A percentile compares a stretch with the other conserved stretches of the same genome.
Conservation (phyloP, 352 stramenopile species). For the Chloridella minuta region DNA sequence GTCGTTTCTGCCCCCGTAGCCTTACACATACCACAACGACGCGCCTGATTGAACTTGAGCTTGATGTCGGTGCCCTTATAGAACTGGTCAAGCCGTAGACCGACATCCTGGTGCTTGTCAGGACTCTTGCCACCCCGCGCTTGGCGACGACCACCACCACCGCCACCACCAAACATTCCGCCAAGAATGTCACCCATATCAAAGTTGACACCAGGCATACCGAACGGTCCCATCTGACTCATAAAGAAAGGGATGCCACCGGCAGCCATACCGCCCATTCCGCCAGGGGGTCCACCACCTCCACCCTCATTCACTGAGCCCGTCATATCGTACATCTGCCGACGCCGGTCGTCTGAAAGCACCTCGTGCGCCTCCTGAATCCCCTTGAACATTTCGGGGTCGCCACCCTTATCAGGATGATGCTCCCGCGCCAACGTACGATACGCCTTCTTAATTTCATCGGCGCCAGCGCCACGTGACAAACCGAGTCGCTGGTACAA, state of each 20-base stretch:
- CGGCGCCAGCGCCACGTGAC: no score
- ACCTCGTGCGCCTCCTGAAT: slow-evolving; percentile 19
- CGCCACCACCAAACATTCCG: no score
- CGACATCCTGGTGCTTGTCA: no score
- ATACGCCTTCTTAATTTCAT: slow-evolving; percentile 27
- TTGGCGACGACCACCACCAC: no score
- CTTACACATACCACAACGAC: slow-evolving; percentile 19
- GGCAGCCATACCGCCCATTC: no score
- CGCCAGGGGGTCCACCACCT: slow-evolving; percentile 64
- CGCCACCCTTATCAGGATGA: slow-evolving; percentile 21
- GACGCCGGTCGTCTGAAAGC: no score
- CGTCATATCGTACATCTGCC: slow-evolving; percentile 28
- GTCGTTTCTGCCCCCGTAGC: slow-evolving; percentile 18
- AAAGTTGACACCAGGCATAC: no score
- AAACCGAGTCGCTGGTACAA: no score
- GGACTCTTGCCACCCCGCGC: no score
- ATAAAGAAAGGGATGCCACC: no score
- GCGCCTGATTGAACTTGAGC: slow-evolving; percentile 38
- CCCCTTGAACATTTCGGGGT: slow-evolving; percentile 19
- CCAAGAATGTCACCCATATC: no score
- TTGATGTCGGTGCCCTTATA: slow-evolving; percentile 97
- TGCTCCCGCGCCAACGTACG: slow-evolving; percentile 22
- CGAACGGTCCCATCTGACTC: no score
- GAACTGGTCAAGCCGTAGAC: slow-evolving; percentile 82
- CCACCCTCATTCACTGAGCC: slow-evolving; percentile 69